These are phyloP conservation scores for Camillea tinctor DNA, from an alignment of 2,329 filamentous ascomycete genomes.

Conservation along the genomic window DNA sequence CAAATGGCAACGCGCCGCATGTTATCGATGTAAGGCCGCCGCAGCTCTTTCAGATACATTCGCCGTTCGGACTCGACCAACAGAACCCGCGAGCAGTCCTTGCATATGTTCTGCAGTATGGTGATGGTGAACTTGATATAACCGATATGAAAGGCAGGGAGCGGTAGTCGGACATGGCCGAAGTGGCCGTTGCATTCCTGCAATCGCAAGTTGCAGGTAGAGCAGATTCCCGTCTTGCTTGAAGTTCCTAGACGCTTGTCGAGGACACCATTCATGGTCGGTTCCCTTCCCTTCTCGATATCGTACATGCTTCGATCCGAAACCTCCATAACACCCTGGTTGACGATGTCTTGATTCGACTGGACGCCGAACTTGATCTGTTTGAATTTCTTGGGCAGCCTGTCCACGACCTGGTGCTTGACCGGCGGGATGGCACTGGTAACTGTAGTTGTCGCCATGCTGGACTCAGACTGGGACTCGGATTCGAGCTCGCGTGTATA, in stretches of 20 bases:
- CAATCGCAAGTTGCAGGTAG: conserved; percentile 79
- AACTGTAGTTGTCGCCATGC: conserved; percentile 29
- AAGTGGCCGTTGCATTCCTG: conserved; percentile 93
- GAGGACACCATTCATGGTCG: conserved; percentile 80
- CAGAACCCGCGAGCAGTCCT: conserved; percentile 83
- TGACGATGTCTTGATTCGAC: conserved; percentile 92
- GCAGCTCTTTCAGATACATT: conserved; percentile 73
- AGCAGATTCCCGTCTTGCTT: conserved; percentile 74
- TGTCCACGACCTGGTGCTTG: conserved; percentile 89
- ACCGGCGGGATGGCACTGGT: conserved; percentile 38
- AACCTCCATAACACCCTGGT: conserved; percentile 91
- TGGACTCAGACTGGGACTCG: conserved; percentile 1
- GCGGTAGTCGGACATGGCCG: conserved; percentile 83
- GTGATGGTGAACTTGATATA: conserved; percentile 92
- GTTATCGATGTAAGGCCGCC: conserved; percentile 81
- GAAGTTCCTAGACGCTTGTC: conserved; percentile 81
- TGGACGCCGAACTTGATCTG: conserved; percentile 93
- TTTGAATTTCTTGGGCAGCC: conserved; percentile 86
- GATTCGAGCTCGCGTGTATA: not conserved
- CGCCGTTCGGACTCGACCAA: conserved; percentile 78
- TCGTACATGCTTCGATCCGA: conserved; percentile 95
- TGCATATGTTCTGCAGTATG: conserved; percentile 94
- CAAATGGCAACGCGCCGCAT: conserved; percentile 78
- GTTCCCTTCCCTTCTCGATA: conserved; percentile 72
- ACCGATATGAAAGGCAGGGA: conserved; percentile 93